Base-by-base conservation (phyloP, 495 filamentous ascomycete genomes). In the Talaromyces liani region DNA sequence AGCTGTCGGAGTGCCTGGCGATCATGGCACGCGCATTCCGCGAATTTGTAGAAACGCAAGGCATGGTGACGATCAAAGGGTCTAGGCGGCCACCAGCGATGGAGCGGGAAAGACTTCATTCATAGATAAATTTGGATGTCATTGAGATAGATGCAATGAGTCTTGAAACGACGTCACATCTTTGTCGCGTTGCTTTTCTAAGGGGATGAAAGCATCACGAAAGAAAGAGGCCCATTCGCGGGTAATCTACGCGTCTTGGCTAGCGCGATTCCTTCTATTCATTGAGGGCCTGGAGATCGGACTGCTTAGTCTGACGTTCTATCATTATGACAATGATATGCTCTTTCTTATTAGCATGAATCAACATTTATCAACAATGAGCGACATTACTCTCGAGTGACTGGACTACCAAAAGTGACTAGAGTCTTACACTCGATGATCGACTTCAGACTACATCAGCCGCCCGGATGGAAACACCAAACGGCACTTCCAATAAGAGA, bases 51-150 rank as follows among this genome's bases (percentile, higher is more conserved):
- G 66, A 63, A 69, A 70, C 58, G 65, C 31, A 51, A 65, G 68
- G 68, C 70, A 79, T 78, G 70, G 65, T 64, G 65, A 62, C 61
- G 67, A 65, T 58, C 56, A 20, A 58, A 25, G 20, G 31, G 8
- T 58, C 56, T 58, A 58, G 56, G 12, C 53, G 53, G 24, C 68
- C 70, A 65, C 67, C 70, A 69, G 55, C 60, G 53, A 68, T 57
- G 70, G 55, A 62, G 57, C 59, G 60, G 25, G 60, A 67, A 65
- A 65, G 62, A 65, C 61, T 69, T 68, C 65, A 67, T 58, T 58
- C 56, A 58, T 25, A 58, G 56, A 58, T 18, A 12, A 36, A 36
- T 7, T 10, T 18, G 14, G n/a, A n/a, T 20, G 45, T 49, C 45
- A 49, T 49, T 49, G 45, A 49, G 45, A 18, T 49, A 20, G 45